Conservation (phyloP, 164 flowering plant genomes). For the Platanus orientalis region DNA sequence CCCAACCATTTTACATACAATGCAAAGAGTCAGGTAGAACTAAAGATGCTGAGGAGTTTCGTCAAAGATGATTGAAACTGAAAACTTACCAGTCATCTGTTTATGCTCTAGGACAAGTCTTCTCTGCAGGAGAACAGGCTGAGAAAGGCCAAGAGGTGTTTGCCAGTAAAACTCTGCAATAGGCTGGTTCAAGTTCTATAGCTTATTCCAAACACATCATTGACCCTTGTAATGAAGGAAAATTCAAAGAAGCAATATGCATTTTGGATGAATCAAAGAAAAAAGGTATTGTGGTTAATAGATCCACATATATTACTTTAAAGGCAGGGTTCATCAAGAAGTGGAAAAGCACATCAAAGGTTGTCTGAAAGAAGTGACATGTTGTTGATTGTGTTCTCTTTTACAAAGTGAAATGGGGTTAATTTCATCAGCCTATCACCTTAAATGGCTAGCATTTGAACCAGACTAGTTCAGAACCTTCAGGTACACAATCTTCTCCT, state of each 20-base stretch:
- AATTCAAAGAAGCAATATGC: constrained; percentile 62
- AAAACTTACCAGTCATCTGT: constrained; percentile 22
- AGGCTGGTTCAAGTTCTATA: constrained; percentile 30
- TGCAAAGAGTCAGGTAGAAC: constrained; percentile 43
- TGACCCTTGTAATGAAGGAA: constrained; percentile 55
- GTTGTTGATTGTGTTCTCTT: no score
- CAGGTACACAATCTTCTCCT: no score
- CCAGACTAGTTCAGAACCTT: no score
- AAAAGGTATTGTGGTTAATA: constrained; percentile 46
- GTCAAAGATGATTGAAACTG: constrained; percentile 35
- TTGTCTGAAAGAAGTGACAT: constrained; percentile 2
- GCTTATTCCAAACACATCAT: constrained; percentile 47
- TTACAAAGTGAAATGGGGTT: no score
- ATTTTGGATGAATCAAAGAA: constrained; percentile 36
- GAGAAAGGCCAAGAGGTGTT: constrained; percentile 18
- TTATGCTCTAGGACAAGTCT: constrained; percentile 2
- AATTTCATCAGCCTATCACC: no score
- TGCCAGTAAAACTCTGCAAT: constrained; percentile 15
- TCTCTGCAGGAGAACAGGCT: constrained; percentile 5
- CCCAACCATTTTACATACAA: constrained; percentile 55
- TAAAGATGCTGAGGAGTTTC: constrained; percentile 51
- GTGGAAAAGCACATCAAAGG: constrained; percentile 48
- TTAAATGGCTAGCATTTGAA: no score
- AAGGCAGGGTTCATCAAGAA: constrained; percentile 65
- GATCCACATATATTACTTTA: constrained; percentile 45